These are phyloP conservation scores for Sequoia sempervirens DNA, from an alignment of 75 land plant species.

Conservation along the genomic window DNA sequence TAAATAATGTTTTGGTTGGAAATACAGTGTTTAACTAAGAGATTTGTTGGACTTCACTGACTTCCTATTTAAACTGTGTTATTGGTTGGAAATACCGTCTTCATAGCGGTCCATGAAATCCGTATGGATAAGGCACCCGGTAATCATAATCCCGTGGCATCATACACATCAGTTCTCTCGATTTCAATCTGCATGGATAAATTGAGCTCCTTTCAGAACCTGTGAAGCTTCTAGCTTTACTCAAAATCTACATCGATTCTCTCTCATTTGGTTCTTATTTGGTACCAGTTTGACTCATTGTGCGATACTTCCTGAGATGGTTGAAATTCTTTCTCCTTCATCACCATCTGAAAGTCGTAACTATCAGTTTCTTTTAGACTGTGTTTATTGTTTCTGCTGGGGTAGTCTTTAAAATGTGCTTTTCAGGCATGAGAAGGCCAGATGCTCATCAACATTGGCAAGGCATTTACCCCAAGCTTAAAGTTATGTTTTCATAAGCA, in stretches of 20 bases:
- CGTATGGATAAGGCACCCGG: neutral
- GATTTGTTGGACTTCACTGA: no score
- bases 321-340: neutral
- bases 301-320: neutral
- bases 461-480: neutral
- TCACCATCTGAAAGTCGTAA: neutral
- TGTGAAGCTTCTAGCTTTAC: neutral
- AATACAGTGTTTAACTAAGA: no score
- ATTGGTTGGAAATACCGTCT: neutral
- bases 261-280: neutral
- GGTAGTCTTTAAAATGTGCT: neutral
- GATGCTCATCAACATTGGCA: neutral
- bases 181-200: neutral
- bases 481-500: no score
- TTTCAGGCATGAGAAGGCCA: neutral
- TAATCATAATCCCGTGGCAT: neutral
- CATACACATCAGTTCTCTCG: neutral
- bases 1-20: neutral
- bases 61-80: neutral
- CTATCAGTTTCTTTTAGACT: neutral
- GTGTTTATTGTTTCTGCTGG: no score
- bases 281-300: neutral
- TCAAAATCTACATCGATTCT: no score
- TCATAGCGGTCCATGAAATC: neutral
- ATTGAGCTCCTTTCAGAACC: neutral